These are phyloP conservation scores for Polytolypa hystricis DNA, from an alignment of 2,329 filamentous ascomycete genomes.

Conservation along the genomic window DNA sequence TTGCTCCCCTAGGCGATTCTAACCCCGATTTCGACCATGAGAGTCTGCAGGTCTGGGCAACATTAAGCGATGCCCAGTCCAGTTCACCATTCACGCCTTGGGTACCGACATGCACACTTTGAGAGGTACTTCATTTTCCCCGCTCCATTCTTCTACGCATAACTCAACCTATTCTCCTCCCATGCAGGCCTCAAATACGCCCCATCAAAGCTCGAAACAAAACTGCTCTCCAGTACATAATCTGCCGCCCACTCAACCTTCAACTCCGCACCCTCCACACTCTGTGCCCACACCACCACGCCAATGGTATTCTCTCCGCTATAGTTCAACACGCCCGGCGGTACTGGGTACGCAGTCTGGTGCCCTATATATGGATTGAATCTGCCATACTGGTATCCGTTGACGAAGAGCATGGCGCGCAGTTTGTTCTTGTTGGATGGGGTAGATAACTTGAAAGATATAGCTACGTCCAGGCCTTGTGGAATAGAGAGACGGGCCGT, in stretches of 20 bases:
- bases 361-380: constrained; percentile 61
- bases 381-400: constrained; percentile 64
- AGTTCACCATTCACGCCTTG: no score
- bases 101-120: no score
- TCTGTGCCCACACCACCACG: constrained; percentile 58
- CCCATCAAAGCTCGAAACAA: neutral
- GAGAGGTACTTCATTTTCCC: no score
- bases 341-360: constrained; percentile 59
- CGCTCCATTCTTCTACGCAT: neutral
- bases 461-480: constrained; percentile 43
- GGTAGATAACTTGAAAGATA: constrained; percentile 40
- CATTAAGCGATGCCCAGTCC: neutral
- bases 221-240: neutral
- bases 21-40: no score
- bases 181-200: neutral
- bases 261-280: constrained; percentile 40
- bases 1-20: no score
- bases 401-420: constrained; percentile 57
- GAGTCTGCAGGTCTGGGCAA: no score
- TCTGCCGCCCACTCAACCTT: neutral
- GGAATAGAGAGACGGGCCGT: constrained; percentile 42
- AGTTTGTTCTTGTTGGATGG: constrained; percentile 41
- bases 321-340: constrained; percentile 62
- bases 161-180: neutral
- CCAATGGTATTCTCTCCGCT: constrained; percentile 58